These are phyloP conservation scores for Aspergillus viridinutans DNA, from an alignment of 2,329 filamentous ascomycete species.

Conservation along the genomic window DNA sequence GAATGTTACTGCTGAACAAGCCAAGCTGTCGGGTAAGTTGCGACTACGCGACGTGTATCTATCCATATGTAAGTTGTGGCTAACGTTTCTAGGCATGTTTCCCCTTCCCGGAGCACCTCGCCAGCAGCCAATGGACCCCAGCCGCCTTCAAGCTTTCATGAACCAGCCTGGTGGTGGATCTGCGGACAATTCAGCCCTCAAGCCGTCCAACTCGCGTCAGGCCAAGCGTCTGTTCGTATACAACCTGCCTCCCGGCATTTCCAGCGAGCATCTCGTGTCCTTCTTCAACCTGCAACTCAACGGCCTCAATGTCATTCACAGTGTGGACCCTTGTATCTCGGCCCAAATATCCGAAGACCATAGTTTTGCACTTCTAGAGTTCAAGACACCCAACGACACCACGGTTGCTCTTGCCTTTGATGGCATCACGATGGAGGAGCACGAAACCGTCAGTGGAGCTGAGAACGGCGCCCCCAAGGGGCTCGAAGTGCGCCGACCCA, in stretches of 20 bases:
- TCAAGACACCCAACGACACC: constrained; percentile 79
- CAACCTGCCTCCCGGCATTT: constrained; percentile 70
- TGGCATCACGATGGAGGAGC: constrained; percentile 79
- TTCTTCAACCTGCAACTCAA: constrained; percentile 98
- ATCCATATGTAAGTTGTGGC: not conserved
- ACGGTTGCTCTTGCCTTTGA: constrained; percentile 89
- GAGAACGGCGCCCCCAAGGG: constrained; percentile 52
- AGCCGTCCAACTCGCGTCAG: constrained; percentile 89
- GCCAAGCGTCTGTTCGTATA: constrained; percentile 86
- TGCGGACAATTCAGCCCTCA: constrained; percentile 71
- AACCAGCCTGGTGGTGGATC: constrained; percentile 73
- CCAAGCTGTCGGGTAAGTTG: constrained; percentile 72
- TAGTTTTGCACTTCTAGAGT: constrained; percentile 83
- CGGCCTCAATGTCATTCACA: constrained; percentile 85
- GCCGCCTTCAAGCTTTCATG: constrained; percentile 91
- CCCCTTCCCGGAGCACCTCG: constrained; percentile 91
- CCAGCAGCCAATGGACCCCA: constrained; percentile 92
- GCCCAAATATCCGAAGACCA: constrained; percentile 76
- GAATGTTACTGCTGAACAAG: constrained; percentile 95
- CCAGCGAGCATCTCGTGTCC: constrained; percentile 68
- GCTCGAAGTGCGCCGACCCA: constrained; percentile 77
- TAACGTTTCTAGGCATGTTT: constrained; percentile 69
- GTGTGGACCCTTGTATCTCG: constrained; percentile 76
- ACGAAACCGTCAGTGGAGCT: constrained; percentile 53
- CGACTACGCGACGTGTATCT: not conserved